Conservation (phyloP, 768 basidiomycete species). For the Panus rudis region DNA sequence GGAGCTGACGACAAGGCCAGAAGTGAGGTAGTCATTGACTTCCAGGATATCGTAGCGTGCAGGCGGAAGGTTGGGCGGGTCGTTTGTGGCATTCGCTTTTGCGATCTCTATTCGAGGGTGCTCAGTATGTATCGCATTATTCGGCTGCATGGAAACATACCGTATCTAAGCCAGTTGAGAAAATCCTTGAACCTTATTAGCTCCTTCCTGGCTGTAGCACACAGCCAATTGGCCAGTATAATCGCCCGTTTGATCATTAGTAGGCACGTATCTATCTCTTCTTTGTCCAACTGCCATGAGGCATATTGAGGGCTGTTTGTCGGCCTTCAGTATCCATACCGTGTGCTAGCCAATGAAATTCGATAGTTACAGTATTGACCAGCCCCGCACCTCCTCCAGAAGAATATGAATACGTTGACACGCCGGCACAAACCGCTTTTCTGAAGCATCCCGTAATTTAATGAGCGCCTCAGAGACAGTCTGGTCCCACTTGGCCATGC, state of each 20-base stretch:
- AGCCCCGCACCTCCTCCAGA: slow-evolving; percentile 72
- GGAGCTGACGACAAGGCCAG: slow-evolving; percentile 57
- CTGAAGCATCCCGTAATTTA: slow-evolving; percentile 68
- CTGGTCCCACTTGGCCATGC: slow-evolving; percentile 78
- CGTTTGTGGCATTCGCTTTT: slow-evolving; percentile 45
- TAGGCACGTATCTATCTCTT: slow-evolving; percentile 47
- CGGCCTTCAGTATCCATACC: slow-evolving; percentile 11
- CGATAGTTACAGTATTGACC: slow-evolving; percentile 58
- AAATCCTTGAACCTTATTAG: slow-evolving; percentile 72
- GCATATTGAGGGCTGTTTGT: slow-evolving; percentile 46
- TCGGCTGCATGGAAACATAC: slow-evolving; percentile 32
- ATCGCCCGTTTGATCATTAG: slow-evolving; percentile 50
- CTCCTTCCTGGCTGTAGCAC: slow-evolving; percentile 58
- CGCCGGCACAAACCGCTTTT: slow-evolving; percentile 64
- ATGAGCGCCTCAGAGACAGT: slow-evolving; percentile 62
- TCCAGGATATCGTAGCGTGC: slow-evolving; percentile 69
- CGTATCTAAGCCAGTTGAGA: slow-evolving; percentile 68
- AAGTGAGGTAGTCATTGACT: slow-evolving; percentile 73
- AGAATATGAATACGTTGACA: slow-evolving; percentile 72
- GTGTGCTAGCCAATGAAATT: slow-evolving; percentile 5
- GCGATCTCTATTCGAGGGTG: slow-evolving; percentile 32
- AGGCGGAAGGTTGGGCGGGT: slow-evolving; percentile 35
- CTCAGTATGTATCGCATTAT: slow-evolving; percentile 3
- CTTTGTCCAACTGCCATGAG: slow-evolving; percentile 45
- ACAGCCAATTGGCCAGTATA: slow-evolving; percentile 61